Evolutionary conservation across 179 eudicot genomes (phyloP).

Genomic region (Beta corolliflora): DNA sequence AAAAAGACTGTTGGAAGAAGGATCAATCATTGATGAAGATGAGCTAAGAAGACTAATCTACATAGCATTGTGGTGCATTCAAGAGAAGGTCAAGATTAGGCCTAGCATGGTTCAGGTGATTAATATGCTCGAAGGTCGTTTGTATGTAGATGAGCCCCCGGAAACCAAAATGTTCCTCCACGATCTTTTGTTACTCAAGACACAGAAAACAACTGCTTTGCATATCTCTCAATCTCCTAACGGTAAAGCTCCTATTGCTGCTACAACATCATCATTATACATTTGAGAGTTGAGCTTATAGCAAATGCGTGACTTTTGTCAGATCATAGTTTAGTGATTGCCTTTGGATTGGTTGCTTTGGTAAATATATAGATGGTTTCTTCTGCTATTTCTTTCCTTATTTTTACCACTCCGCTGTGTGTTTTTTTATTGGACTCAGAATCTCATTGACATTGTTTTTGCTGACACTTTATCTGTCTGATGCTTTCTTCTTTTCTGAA

Average conservation of each 20-base stretch:
- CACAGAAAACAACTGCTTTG: conserved; percentile 8
- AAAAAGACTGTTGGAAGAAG: conserved; percentile 37
- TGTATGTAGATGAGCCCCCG: conserved; percentile 30
- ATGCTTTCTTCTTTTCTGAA: not conserved
- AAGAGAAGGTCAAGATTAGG: conserved; percentile 59
- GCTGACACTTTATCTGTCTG: not conserved
- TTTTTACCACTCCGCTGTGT: not conserved
- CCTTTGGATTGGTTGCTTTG: not conserved
- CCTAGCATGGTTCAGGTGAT: conserved; percentile 66
- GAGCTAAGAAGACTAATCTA: conserved; percentile 51
- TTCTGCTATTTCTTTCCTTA: not conserved
- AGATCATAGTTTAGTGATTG: not conserved
- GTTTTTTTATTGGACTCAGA: not conserved
- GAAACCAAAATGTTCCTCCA: conserved; percentile 27
- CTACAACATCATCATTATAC: conserved; percentile 6
- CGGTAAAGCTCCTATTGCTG: not conserved
- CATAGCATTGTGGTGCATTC: conserved; percentile 77
- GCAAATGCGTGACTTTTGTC: not conserved
- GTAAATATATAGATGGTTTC: not conserved
- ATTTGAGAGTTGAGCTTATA: not conserved
- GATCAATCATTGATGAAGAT: conserved; percentile 39
- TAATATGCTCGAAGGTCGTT: conserved; percentile 64
- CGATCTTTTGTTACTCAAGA: conserved; percentile 17
- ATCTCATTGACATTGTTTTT: not conserved
- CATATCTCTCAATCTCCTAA: conserved; percentile 19